Conservation (phyloP, 2,329 filamentous ascomycete species). For the Cordyceps javanica region DNA sequence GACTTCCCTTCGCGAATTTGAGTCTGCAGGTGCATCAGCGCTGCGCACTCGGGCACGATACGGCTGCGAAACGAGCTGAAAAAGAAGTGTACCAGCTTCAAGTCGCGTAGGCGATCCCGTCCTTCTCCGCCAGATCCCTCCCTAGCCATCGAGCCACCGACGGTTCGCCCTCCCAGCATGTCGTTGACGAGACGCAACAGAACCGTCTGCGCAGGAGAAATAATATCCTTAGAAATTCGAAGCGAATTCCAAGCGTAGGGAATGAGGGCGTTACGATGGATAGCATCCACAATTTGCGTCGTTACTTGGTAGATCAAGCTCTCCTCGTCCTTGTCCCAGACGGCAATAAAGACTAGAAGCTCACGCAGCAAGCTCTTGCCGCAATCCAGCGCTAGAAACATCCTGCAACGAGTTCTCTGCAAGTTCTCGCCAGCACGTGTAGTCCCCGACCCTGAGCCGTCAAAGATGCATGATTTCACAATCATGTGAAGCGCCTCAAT, state of each 20-base stretch:
- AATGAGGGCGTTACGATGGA: constrained; percentile 81
- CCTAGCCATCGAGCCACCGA: constrained; percentile 33
- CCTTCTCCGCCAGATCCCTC: constrained; percentile 36
- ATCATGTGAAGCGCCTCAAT: constrained; percentile 97
- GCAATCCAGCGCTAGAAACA: constrained; percentile 83
- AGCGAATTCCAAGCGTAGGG: constrained; percentile 91
- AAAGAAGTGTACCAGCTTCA: constrained; percentile 74
- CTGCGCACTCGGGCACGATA: constrained; percentile 88
- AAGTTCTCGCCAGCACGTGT: constrained; percentile 70
- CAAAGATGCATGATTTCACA: constrained; percentile 88
- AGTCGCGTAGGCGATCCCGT: constrained; percentile 50
- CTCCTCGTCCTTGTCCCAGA: constrained; percentile 91
- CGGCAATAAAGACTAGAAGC: constrained; percentile 90
- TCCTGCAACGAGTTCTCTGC: constrained; percentile 83
- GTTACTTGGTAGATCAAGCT: constrained; percentile 96
- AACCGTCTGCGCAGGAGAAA: constrained; percentile 89
- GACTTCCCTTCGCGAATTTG: constrained; percentile 74
- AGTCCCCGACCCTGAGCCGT: constrained; percentile 65
- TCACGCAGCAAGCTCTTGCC: constrained; percentile 85
- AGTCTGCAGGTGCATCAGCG: constrained; percentile 88
- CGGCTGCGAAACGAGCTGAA: constrained; percentile 88
- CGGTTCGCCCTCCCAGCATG: constrained; percentile 62
- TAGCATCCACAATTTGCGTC: constrained; percentile 89
- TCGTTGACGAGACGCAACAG: constrained; percentile 86
- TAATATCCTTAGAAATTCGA: constrained; percentile 89